These are phyloP conservation scores for Obelidium mucronatum DNA, from an alignment of 192 early-diverging fungal species.

Conservation along the genomic window DNA sequence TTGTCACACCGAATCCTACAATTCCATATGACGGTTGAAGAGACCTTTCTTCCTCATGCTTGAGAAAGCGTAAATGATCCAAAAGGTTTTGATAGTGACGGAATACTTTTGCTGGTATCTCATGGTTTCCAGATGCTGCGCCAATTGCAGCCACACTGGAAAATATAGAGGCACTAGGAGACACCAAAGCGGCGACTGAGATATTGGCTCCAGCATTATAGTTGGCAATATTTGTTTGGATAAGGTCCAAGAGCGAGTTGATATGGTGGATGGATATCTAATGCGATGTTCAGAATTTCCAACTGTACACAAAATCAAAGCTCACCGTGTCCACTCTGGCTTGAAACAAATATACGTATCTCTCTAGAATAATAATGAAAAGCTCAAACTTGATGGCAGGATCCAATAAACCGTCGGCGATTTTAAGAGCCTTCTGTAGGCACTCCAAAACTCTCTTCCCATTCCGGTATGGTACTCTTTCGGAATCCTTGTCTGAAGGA, in stretches of 20 bases:
- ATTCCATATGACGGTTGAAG: neutral
- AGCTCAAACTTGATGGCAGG: conserved; percentile 84
- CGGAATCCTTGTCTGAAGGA: too few species aligned
- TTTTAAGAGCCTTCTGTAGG: conserved; percentile 90
- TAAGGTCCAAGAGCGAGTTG: conserved; percentile 91
- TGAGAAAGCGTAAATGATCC: conserved; percentile 8
- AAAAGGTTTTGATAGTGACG: conserved; percentile 20
- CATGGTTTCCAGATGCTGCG: neutral
- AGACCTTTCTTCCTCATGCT: neutral
- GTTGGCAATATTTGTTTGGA: conserved; percentile 73
- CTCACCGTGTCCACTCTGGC: conserved; percentile 83
- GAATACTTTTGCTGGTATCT: neutral
- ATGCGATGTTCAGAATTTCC: conserved; percentile 5
- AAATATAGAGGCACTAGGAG: neutral
- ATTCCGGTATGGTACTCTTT: conserved; percentile 74
- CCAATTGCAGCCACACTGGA: neutral
- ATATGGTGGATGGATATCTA: conserved; percentile 90
- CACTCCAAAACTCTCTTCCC: conserved; percentile 87
- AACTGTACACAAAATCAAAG: neutral
- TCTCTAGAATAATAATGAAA: conserved; percentile 95
- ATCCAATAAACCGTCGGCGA: conserved; percentile 94
- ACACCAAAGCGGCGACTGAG: neutral
- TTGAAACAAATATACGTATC: conserved; percentile 94
- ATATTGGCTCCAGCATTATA: neutral
- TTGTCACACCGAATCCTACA: neutral